A percentile compares a stretch with the other conserved stretches of the same genome.
Evolutionary conservation across 2,329 filamentous ascomycete species (phyloP).

Genomic region (Shiraia sp.): DNA sequence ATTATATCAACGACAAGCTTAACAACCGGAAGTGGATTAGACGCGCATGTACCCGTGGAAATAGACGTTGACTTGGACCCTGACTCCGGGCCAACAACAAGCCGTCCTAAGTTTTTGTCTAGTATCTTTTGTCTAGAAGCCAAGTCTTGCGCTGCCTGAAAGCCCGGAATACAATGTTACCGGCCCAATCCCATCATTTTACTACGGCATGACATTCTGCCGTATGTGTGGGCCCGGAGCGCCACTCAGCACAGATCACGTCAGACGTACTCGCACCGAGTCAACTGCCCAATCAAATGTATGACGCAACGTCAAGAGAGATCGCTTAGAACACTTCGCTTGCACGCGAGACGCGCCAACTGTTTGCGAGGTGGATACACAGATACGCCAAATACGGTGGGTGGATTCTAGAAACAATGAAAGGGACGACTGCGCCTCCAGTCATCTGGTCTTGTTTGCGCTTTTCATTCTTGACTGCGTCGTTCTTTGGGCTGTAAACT

Average conservation of each 20-base stretch:
- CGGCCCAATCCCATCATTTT: neutral
- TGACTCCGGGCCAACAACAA: too few species aligned
- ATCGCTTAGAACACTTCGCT: conserved; percentile 20
- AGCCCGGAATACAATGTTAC: neutral
- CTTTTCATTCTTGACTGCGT: neutral
- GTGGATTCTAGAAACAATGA: conserved; percentile 6
- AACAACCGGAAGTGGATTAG: too few species aligned
- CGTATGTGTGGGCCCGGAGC: neutral
- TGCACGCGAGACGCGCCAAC: conserved; percentile 6
- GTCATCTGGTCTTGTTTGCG: conserved; percentile 2
- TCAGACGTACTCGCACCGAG: neutral
- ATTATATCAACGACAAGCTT: too few species aligned
- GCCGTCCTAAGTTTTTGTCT: too few species aligned
- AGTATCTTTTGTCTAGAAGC: too few species aligned
- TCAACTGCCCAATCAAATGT: neutral
- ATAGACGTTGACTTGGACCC: too few species aligned
- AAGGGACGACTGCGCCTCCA: conserved; percentile 6
- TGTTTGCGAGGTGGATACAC: neutral
- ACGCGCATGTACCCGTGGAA: too few species aligned
- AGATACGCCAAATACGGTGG: conserved; percentile 20
- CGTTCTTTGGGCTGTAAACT: neutral
- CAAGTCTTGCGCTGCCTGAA: neutral
- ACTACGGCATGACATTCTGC: conserved; percentile 1
- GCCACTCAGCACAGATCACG: conserved; percentile 5
- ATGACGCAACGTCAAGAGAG: neutral